These are phyloP conservation scores for Paulownia fortunei DNA, from an alignment of 257 asterid species.

Conservation along the genomic window DNA sequence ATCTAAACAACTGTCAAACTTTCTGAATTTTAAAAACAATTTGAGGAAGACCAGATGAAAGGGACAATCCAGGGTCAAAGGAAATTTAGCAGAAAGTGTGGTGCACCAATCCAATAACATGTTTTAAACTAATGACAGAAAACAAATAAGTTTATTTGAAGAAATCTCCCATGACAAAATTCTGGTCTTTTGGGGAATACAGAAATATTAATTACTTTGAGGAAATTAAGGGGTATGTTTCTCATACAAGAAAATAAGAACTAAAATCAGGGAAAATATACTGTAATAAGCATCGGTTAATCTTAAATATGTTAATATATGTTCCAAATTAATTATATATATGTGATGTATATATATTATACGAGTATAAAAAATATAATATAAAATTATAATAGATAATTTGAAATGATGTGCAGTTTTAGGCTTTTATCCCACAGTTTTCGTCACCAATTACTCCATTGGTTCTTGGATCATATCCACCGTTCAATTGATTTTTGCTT, in stretches of 20 bases:
- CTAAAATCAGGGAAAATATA: no score
- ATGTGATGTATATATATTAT: no score
- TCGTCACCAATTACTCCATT: no score
- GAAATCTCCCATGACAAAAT: slow-evolving; percentile 34
- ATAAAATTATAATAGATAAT: no score
- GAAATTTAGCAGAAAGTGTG: slow-evolving; percentile 41
- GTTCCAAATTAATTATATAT: no score
- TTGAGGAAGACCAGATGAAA: slow-evolving; percentile 20
- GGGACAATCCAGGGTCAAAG: slow-evolving; percentile 17
- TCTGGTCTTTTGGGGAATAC: not conserved
- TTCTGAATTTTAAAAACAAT: not conserved
- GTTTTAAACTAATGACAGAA: not conserved
- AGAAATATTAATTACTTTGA: not conserved
- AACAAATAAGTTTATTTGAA: not conserved
- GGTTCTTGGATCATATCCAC: no score
- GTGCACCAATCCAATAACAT: slow-evolving; percentile 21
- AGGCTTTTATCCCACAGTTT: no score
- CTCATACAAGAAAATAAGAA: not conserved
- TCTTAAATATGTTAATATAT: no score
- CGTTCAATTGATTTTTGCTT: no score
- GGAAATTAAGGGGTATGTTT: not conserved
- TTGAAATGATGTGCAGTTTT: no score
- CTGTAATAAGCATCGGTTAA: no score
- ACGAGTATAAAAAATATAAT: no score
- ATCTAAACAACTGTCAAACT: slow-evolving; percentile 24